Evolutionary conservation across 495 filamentous ascomycete species (phyloP).

Genomic region (Astrothelium macrocarpum): DNA sequence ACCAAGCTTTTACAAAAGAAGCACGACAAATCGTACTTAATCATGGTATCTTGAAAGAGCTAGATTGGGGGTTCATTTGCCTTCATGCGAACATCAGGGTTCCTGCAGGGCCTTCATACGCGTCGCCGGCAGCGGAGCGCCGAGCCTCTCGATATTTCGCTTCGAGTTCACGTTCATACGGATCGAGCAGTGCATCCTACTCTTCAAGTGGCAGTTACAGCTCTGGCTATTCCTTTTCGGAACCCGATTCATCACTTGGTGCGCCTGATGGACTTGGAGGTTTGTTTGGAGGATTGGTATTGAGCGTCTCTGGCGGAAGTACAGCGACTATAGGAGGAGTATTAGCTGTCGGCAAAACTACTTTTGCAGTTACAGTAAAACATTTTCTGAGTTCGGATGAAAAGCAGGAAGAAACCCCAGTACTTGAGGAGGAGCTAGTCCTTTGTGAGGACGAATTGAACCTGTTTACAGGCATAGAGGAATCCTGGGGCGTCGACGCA

Average conservation of each 20-base stretch:
- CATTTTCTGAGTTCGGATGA: background rate
- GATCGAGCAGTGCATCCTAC: no score
- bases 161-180: no score
- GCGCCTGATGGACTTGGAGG: background rate
- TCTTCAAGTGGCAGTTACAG: no score
- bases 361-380: background rate
- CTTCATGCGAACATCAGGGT: constrained; percentile 3
- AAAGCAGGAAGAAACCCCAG: background rate
- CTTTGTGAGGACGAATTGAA: constrained; percentile 2
- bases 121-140: background rate
- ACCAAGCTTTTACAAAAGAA: background rate
- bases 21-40: background rate
- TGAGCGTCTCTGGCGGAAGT: background rate
- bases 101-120: background rate
- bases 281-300: background rate
- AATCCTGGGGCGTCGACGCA: background rate
- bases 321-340: constrained; percentile 1
- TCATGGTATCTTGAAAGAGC: background rate
- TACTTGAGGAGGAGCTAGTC: background rate
- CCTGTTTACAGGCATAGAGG: background rate
- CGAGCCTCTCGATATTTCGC: background rate
- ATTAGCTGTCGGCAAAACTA: background rate
- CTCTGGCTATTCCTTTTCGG: background rate
- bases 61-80: background rate
- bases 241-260: background rate